Base-by-base conservation (phyloP, 2,329 filamentous ascomycete genomes). In the Colletotrichum trifolii region DNA sequence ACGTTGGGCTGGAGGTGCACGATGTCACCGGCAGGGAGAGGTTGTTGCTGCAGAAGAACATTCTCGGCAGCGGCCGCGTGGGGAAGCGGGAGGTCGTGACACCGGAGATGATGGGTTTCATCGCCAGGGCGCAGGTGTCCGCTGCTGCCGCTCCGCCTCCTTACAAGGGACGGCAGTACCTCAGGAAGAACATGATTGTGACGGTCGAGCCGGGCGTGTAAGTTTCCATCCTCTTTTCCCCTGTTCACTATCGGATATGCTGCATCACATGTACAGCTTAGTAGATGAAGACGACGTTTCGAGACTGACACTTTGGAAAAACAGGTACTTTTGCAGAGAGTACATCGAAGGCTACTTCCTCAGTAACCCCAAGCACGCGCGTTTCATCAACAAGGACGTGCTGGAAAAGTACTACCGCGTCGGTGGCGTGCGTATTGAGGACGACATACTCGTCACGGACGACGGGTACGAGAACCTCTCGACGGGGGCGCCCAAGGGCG, bases 401-500 rank as follows among this genome's bases (percentile, higher is more conserved):
- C 78, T 96, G 53, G 87, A 89, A 66, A 81, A 80, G 67, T 95
- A 91, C 75, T 95, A 92, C 81, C 81, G 79, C 34, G 90, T 98
- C 1, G 96, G 95, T 13, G 96, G 96, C 39, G 93, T 97, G 34
- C 87, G 96, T 50, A 96, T 98, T 67, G 96, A 99, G 79, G 94
- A 98, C 73, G 92, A 95, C 75, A 85, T 98, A 43, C 82, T 96
- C 25, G 89, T 98, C 52, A 96, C 91, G 1, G 83, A 90, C 66
- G 81, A 86, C 33, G 94, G 94, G 0, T 89, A 88, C 71, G 94
- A 97, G 78, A 96, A 97, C 73, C 74, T 98, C 74, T 96, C 94
- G 2, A 85, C 85, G 2, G 69, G 68, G 15, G 91, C 91, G 36
- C 91, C 92, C 0, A 97, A 96, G 80, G 87, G 88, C 2, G 83